These are phyloP conservation scores for Teratosphaeriaceae sp. DNA, from an alignment of 2,329 filamentous ascomycete species.

Conservation along the genomic window DNA sequence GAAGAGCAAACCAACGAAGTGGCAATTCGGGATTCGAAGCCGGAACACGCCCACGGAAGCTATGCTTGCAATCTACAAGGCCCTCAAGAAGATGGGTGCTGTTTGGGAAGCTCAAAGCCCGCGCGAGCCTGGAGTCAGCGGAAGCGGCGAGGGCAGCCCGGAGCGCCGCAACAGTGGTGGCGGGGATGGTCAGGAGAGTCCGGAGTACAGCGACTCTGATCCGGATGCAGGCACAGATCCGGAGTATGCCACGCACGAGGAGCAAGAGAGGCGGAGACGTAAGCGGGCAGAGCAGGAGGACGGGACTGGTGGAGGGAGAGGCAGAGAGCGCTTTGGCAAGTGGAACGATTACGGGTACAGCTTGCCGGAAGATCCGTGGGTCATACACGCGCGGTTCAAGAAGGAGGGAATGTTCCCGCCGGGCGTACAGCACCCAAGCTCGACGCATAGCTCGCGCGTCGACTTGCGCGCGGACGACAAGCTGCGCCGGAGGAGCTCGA, in stretches of 20 bases:
- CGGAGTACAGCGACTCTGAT: conserved; percentile 33
- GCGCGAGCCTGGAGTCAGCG: conserved; percentile 22
- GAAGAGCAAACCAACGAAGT: conserved; percentile 67
- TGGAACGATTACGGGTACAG: conserved; percentile 60
- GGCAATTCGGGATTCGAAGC: conserved; percentile 96
- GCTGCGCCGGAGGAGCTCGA: conserved; percentile 20
- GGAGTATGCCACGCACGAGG: conserved; percentile 30
- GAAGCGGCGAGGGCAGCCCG: conserved; percentile 31
- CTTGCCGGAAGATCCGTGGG: conserved; percentile 91
- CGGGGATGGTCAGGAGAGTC: conserved; percentile 20
- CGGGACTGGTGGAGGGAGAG: conserved; percentile 20
- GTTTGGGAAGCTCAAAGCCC: conserved; percentile 63
- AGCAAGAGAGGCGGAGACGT: conserved; percentile 26
- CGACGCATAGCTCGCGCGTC: conserved; percentile 42
- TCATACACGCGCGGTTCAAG: conserved; percentile 82
- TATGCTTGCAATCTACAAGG: conserved; percentile 90
- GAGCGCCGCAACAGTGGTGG: conserved; percentile 19
- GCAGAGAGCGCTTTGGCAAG: conserved; percentile 36
- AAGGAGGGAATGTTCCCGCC: conserved; percentile 67
- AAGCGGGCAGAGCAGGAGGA: conserved; percentile 12
- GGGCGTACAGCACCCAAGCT: conserved; percentile 42
- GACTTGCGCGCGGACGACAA: conserved; percentile 31
- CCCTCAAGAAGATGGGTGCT: conserved; percentile 78
- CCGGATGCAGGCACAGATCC: conserved; percentile 32
- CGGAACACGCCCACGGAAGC: conserved; percentile 92